Percentiles rank a stretch among this genome's conserved stretches.
Evolutionary conservation across 225 moss, liverwort and hornwort genomes (phyloP).

Genomic region (Rhytidiadelphus loreus): DNA sequence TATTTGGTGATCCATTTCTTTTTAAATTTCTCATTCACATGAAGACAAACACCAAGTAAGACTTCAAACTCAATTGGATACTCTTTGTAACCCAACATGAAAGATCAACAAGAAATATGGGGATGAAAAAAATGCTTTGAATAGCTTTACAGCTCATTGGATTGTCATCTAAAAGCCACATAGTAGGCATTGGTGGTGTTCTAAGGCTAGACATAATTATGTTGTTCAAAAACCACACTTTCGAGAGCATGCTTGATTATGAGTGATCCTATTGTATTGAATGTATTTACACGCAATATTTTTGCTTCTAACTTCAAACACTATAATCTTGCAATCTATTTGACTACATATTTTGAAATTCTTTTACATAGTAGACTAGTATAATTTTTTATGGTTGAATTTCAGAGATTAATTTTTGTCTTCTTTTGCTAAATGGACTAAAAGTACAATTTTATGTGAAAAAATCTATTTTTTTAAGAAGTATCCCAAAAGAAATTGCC

Average conservation of each 20-base stretch:
- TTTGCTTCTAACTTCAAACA: neutral
- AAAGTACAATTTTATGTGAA: neutral
- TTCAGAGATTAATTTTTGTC: neutral
- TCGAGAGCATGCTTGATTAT: rapidly evolving
- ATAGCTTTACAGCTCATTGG: too few relatives aligned
- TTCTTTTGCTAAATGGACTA: neutral
- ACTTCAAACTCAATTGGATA: too few relatives aligned
- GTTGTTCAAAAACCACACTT: neutral
- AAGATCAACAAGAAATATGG: too few relatives aligned
- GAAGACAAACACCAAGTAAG: too few relatives aligned
- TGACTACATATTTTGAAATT: neutral
- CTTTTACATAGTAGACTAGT: neutral
- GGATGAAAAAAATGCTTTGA: too few relatives aligned
- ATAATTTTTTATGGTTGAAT: neutral
- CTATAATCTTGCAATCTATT: neutral
- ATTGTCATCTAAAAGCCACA: too few relatives aligned
- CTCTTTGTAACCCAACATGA: too few relatives aligned
- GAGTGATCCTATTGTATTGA: neutral
- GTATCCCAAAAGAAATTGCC: too few relatives aligned
- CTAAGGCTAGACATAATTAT: neutral
- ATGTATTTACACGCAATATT: neutral
- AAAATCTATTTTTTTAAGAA: too few relatives aligned
- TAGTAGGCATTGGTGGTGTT: too few relatives aligned
- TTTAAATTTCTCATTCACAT: too few relatives aligned
- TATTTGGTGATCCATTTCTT: too few relatives aligned